Base-by-base conservation (phyloP, 768 basidiomycete genomes). In the Hydnum rufescens region DNA sequence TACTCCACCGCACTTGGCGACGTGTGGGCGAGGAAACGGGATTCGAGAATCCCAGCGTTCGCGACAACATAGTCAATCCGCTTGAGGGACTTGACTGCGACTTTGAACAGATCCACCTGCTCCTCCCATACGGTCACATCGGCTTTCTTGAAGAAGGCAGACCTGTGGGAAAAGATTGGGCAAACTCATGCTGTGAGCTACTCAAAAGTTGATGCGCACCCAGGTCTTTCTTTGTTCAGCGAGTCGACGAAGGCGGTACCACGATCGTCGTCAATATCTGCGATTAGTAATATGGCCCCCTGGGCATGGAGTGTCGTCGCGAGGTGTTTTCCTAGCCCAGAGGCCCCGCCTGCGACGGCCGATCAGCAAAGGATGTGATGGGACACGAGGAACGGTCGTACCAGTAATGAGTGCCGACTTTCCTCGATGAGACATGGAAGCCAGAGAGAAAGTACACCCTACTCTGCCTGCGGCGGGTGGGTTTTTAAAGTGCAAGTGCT, bases 51-150 rank as follows among this genome's bases (percentile, higher is more conserved):
- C 26, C 44, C 44, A 1, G 44, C 44, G 44, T 47, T 47, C 8
- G 44, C 44, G 26, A 47, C 13, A 13, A 47, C 44, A 26, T 47
- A 47, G 44, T 47, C 44, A 25, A 47, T 28, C 13, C 44, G 44
- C 8, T 13, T 13, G 16, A 26, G 26, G 49, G 60, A 65, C 25
- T 64, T 55, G 22, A 73, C 63, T 2, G 74, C 72, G 29, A 69
- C 60, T 51, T 75, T 71, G 56, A 76, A 77, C 58, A 77, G 56
- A 3, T 67, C 64, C 4, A 73, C 67, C 51, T 72, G 71, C 46
- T 77, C 68, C 3, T 77, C 74, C 69, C 73, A 78, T 0, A 64
- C 58, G 3, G 67, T 68, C 32, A 78, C 76, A 58, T 77, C 65
- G 59, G 74, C 75, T 48, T 62, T 65, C 28, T 67, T 63, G 43